A percentile compares a stretch with the other conserved stretches of the same genome.
Conservation (phyloP, 2,329 filamentous ascomycete genomes). For the Macroventuria anomochaeta region DNA sequence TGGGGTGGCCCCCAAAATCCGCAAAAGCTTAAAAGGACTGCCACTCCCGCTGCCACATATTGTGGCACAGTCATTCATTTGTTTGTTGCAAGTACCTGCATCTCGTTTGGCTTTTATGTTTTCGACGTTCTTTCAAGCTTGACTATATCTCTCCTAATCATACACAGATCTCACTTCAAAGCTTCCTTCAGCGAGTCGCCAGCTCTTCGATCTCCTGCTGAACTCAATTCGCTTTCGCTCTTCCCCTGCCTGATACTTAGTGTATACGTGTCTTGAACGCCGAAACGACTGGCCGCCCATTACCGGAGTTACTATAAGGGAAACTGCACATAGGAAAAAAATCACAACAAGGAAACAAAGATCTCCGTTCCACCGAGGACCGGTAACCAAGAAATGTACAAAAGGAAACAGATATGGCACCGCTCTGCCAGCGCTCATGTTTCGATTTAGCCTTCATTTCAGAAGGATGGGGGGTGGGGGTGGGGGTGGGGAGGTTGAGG, state of each 20-base stretch:
- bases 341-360: constrained; percentile 1
- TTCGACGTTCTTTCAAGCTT: too few relatives aligned
- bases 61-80: constrained; percentile 1
- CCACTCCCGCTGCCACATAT: constrained; percentile 6
- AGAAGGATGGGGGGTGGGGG: neutral
- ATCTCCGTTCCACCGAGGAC: neutral
- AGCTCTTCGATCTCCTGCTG: too few relatives aligned
- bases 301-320: too few relatives aligned
- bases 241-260: neutral
- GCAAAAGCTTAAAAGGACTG: constrained; percentile 8
- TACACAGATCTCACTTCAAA: constrained; percentile 9
- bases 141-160: neutral
- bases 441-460: neutral
- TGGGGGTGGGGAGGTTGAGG: neutral
- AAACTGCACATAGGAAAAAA: constrained; percentile 8
- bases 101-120: too few relatives aligned
- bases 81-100: neutral
- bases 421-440: neutral
- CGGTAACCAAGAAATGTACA: constrained; percentile 14
- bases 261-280: too few relatives aligned
- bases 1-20: neutral
- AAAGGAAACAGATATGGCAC: constrained; percentile 1
- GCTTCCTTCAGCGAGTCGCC: too few relatives aligned
- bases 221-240: too few relatives aligned
- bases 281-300: neutral